Evolutionary conservation across 192 early-diverging fungal species (phyloP), one percentile per base, ranked within the genome.

Genomic region (Backusella circina): DNA sequence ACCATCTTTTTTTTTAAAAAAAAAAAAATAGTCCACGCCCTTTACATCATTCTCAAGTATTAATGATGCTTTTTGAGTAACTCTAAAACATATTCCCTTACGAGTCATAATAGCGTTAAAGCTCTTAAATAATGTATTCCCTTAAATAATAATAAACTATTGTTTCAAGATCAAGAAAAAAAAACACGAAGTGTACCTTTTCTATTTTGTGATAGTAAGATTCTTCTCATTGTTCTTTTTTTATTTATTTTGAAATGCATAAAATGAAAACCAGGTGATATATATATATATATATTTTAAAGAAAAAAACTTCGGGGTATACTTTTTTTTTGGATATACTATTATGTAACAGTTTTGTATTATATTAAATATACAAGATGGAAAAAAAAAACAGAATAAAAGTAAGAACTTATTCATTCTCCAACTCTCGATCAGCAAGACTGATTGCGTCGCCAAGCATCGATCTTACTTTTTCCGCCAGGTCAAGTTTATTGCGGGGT

Each of bases 41-140:
- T 79, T 13, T 79, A 79, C 39, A 79, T 79, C 31, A 79, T 79
- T 54, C 66, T 74, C 2, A 79, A 79, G 32, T 79, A 79, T 65
- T 79, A 79, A 79, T 0, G 64, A 16, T 65, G 23, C 33, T 35
- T 67, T n/a, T n/a, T 21, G 16, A 8, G 26, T 10, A 5, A 33
- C 1, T 30, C 65, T 8, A 16, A 30, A 33, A 66, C 28, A 31
- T 66, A 68, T 68, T 68, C 36, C 67, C 54, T 61, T 8, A 47
- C 18, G 18, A 47, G 44, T 26, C 10, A 57, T 10, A 13, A 10
- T 54, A 23, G 21, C n/a, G 8, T 54, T 21, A 23, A 21, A 9
- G 23, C 54, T 57, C 51, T 57, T 57, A 57, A 57, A 57, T 57
- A 57, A 57, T 57, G 54, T 57, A 26, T 26, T 57, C 23, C 54